Conservation (phyloP, 805 yeast genomes). For the Zygosaccharomyces lentus region DNA sequence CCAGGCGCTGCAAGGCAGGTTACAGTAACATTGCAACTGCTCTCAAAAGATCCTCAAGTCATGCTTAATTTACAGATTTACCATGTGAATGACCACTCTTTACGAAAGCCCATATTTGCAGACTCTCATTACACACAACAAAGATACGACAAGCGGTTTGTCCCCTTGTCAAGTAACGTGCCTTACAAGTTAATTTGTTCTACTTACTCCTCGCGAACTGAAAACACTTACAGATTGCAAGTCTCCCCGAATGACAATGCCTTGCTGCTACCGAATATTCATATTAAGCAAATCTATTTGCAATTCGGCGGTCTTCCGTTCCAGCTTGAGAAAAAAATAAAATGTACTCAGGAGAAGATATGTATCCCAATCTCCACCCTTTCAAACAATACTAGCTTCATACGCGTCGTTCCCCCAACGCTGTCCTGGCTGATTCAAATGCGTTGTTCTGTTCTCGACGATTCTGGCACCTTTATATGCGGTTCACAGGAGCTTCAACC, state of each 20-base stretch:
- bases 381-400: conserved; percentile 15
- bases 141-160: conserved; percentile 8
- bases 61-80: conserved; percentile 25
- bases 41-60: conserved; percentile 12
- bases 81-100: conserved; percentile 18
- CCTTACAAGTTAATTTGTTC: conserved; percentile 26
- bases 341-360: conserved; percentile 13
- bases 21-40: conserved; percentile 16
- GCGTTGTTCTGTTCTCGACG: conserved; percentile 25
- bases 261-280: background rate
- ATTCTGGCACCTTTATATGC: conserved; percentile 14
- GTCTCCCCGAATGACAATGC: conserved; percentile 1
- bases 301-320: conserved; percentile 26
- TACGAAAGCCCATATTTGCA: conserved; percentile 22
- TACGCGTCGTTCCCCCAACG: conserved; percentile 20
- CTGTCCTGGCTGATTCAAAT: conserved; percentile 4
- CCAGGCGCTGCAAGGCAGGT: conserved; percentile 5
- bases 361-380: conserved; percentile 9
- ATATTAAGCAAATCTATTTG: conserved; percentile 13
- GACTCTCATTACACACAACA: conserved; percentile 14
- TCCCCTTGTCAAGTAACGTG: conserved; percentile 21
- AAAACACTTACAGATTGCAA: conserved; percentile 11
- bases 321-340: conserved; percentile 11
- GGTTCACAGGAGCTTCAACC: conserved; percentile 11
- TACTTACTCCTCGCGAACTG: conserved; percentile 5